Evolutionary conservation across 352 stramenopile species (phyloP), one percentile per base, ranked within the genome.

Genomic region (Globisporangium splendens): DNA sequence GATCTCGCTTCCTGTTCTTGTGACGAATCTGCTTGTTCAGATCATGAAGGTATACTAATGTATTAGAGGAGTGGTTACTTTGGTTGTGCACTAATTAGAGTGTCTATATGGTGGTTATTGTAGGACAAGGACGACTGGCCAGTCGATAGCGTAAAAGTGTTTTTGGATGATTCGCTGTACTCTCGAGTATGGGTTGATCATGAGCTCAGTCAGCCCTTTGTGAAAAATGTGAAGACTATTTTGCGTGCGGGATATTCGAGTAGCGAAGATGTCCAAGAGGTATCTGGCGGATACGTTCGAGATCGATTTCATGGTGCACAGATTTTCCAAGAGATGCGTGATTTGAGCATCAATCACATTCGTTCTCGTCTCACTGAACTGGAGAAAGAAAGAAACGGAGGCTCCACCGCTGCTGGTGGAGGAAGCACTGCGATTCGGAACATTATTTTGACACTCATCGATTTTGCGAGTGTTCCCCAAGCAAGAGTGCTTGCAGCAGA

Each of bases 81-180:
- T 18, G 22, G 6, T 50, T 18, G 5, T 50, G 43, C 8, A 18
- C 17, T n/a, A 31, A 35, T 8, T 35, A 8, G 10, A 35, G 28
- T 10, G 10, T 11, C 28, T 10, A 35, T 35, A 35, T 35, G 28
- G 47, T 44, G 13, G 13, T 44, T 44, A 44, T 55, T 43, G 18
- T 33, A 89, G 77, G 63, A 83, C 47, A 56, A 46, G 17, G 54
- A 75, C 13, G 70, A 76, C 7, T 93, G 83, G 83, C 80, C 83
- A 15, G 69, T 89, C 21, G 86, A 95, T 61, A 93, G 79, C 53
- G 75, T 93, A 33, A 95, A 93, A 61, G 86, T 95, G 17, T 95
- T 93, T 66, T 61, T 95, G 3, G 84, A 93, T 43, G 86, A 95
- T 65, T 90, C 86, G 5, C 68, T 95, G 12, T 83, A 83, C 59